Base-by-base conservation (phyloP, 495 filamentous ascomycete genomes). In the Polyplosphaeria fusca region DNA sequence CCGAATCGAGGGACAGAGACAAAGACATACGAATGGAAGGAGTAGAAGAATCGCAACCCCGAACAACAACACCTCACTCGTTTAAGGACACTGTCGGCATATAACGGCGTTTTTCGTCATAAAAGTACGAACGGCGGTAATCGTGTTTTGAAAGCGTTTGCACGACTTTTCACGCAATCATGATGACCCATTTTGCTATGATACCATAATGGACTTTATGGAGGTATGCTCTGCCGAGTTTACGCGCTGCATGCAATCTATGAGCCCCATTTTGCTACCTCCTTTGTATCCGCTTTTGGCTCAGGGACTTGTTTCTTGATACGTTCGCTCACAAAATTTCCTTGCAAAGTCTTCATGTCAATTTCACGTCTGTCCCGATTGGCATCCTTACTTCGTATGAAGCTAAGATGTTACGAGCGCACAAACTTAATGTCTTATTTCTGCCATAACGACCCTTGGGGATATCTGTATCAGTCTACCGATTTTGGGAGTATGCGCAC, bases 11-110 rank as follows among this genome's bases (percentile, higher is more conserved):
- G 28, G 62, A 61, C 27, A 38, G 56, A 28, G 61, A 60, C 28
- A 26, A 44, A 60, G 61, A 64, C 39, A 37, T 56, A 18, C 16
- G 62, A 47, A 65, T 65, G 62, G 62, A 65, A 58, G 62, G 62
- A 58, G 52, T 58, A n/a, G 62, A 65, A 62, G 63, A 66, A 42
- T 32, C 49, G 44, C 58, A 62, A 28, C 63, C 52, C 38, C 58
- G 59, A 19, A 66, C 58, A 18, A 59, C 58, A 11, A 66, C 63
- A 24, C 63, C 63, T 49, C 63, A 50, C 40, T 66, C 63, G 53
- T 66, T 66, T 61, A 66, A 66, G 59, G 63, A 66, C 27, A 66
- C 63, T 26, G 63, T 66, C 50, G 63, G 63, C 63, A 66, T 66
- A 45, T 62, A 62, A 62, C 47, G 63, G 11, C 53, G 58, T 66